These are phyloP conservation scores for Fusarium goolgardi DNA, from an alignment of 2,329 filamentous ascomycete genomes.

Conservation along the genomic window DNA sequence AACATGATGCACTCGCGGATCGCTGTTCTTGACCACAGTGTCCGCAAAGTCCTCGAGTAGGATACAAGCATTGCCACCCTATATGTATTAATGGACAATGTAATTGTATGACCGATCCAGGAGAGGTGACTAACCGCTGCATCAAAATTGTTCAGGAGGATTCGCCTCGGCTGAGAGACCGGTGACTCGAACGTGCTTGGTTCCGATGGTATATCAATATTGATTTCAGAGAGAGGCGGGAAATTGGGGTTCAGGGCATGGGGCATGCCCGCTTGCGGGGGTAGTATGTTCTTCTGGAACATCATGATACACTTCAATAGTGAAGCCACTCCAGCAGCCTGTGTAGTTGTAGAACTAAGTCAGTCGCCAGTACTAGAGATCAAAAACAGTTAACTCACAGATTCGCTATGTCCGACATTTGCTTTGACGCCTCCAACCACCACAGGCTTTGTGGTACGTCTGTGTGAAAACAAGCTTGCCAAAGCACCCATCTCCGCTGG, in stretches of 20 bases:
- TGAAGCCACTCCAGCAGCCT: constrained; percentile 59
- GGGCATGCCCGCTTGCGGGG: constrained; percentile 65
- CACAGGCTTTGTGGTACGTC: constrained; percentile 62
- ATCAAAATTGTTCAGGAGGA: constrained; percentile 75
- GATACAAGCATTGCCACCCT: constrained; percentile 76
- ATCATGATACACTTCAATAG: constrained; percentile 67
- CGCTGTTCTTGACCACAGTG: constrained; percentile 55
- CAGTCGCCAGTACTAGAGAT: neutral
- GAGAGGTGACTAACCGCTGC: constrained; percentile 51
- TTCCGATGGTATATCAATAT: constrained; percentile 65
- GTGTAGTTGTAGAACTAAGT: neutral
- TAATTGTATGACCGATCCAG: neutral
- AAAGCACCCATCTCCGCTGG: constrained; percentile 81
- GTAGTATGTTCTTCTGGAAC: constrained; percentile 59
- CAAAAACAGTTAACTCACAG: constrained; percentile 51
- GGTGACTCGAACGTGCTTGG: constrained; percentile 56
- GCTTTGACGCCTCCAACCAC: constrained; percentile 72
- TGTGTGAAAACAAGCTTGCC: constrained; percentile 65
- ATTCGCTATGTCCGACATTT: constrained; percentile 73
- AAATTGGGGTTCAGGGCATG: constrained; percentile 57
- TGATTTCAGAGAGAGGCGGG: constrained; percentile 52
- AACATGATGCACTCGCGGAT: constrained; percentile 50
- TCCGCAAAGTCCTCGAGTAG: constrained; percentile 67
- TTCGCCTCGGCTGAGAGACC: constrained; percentile 54
- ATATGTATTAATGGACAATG: constrained; percentile 44